Conservation (phyloP, 1,284 basidiomycete genomes). For the Moesziomyces sp. region DNA sequence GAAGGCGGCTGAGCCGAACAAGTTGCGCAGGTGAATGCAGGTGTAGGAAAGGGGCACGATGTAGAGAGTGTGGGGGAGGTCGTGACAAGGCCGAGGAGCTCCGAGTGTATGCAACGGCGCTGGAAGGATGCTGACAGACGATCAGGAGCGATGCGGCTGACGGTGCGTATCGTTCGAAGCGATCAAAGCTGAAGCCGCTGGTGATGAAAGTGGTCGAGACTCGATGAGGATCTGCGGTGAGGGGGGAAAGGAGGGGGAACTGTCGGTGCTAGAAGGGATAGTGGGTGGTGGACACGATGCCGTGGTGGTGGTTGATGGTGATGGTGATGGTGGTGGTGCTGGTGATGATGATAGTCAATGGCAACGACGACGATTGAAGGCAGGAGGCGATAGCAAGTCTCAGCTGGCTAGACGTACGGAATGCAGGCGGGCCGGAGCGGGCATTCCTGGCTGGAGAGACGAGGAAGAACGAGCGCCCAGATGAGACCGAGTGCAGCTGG, state of each 20-base stretch:
- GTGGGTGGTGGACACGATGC: neutral
- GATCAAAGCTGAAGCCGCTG: neutral
- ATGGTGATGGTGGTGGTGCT: constrained; percentile 4
- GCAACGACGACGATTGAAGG: neutral
- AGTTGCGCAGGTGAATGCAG: neutral
- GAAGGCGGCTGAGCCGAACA: neutral
- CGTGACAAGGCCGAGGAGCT: neutral
- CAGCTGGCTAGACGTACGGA: constrained; percentile 2
- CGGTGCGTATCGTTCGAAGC: neutral
- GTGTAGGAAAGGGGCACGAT: neutral
- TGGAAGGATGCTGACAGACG: neutral
- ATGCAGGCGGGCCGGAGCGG: constrained; percentile 5
- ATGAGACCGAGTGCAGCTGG: neutral
- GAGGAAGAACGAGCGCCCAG: neutral
- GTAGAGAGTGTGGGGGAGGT: neutral
- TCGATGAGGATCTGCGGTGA: neutral
- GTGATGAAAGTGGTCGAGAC: too few relatives aligned
- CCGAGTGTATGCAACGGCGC: neutral
- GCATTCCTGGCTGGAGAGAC: neutral
- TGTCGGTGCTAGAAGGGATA: neutral
- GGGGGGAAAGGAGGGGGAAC: neutral
- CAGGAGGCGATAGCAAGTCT: constrained; percentile 3
- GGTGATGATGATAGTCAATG: neutral
- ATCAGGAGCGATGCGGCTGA: neutral
- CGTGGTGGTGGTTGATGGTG: neutral